These are phyloP conservation scores for Tylopilus vinaceipallidus DNA, from an alignment of 768 basidiomycete species.

Conservation along the genomic window DNA sequence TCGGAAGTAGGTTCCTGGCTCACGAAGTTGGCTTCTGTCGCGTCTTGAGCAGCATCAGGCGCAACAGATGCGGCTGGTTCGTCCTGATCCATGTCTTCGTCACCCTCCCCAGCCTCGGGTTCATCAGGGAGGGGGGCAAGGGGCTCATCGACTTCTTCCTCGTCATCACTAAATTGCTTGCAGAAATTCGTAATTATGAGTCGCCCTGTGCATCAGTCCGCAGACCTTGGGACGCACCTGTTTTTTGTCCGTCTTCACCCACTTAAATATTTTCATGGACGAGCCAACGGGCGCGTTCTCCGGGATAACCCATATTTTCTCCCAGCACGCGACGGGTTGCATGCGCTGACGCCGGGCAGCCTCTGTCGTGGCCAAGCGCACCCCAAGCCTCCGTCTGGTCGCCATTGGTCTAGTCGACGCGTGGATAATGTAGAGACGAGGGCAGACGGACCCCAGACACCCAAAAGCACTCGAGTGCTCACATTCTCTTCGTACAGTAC, in stretches of 20 bases:
- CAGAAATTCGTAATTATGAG: conserved; percentile 6
- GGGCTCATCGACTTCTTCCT: conserved; percentile 75
- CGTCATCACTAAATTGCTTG: conserved; percentile 88
- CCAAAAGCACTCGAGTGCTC: neutral
- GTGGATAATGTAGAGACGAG: neutral
- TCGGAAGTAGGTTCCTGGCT: conserved; percentile 45
- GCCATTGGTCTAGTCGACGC: conserved; percentile 45
- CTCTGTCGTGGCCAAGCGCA: conserved; percentile 74
- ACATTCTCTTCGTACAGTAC: too few relatives aligned
- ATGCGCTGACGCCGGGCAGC: conserved; percentile 82
- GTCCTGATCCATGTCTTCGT: conserved; percentile 74
- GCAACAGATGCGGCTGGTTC: conserved; percentile 45
- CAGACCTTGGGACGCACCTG: conserved; percentile 49
- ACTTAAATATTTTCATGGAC: conserved; percentile 65
- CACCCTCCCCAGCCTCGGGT: conserved; percentile 70
- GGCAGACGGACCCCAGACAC: conserved; percentile 21
- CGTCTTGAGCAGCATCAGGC: conserved; percentile 38
- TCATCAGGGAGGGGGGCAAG: conserved; percentile 78
- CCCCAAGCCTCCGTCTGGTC: conserved; percentile 72
- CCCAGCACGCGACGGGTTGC: conserved; percentile 88
- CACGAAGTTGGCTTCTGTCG: conserved; percentile 35
- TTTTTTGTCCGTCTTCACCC: conserved; percentile 77
- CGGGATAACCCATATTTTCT: conserved; percentile 68
- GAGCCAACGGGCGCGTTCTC: conserved; percentile 55
- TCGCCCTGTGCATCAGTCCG: neutral